A percentile compares a stretch with the other conserved stretches of the same genome.
Conservation (phyloP, 768 basidiomycete species). For the Gloeopeniophorella convolvens region DNA sequence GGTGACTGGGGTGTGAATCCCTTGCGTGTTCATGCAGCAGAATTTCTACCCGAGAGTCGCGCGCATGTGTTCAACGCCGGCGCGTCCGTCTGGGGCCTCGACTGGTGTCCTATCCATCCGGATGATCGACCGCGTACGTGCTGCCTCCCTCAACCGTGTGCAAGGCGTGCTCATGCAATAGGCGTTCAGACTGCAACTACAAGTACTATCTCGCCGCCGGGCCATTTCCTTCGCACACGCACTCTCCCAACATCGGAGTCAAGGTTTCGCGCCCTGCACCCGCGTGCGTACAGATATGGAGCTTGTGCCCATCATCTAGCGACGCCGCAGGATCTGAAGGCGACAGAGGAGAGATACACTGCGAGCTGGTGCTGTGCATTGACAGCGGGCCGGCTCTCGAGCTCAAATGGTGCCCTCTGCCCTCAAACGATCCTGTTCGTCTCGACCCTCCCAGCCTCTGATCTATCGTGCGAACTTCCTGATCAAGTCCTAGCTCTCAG, state of each 20-base stretch:
- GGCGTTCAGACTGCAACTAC: constrained; percentile 40
- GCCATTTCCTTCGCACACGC: constrained; percentile 57
- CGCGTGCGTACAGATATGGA: constrained; percentile 88
- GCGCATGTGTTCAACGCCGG: constrained; percentile 81
- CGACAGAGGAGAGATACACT: constrained; percentile 49
- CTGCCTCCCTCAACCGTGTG: neutral
- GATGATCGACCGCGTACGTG: constrained; percentile 48
- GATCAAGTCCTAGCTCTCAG: neutral
- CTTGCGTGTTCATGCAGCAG: constrained; percentile 36
- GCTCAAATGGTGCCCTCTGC: constrained; percentile 90
- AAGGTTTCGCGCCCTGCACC: constrained; percentile 47
- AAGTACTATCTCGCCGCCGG: constrained; percentile 84
- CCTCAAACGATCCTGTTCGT: constrained; percentile 59
- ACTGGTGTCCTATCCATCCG: constrained; percentile 84
- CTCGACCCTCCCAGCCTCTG: neutral
- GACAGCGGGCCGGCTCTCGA: constrained; percentile 77
- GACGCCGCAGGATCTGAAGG: constrained; percentile 7
- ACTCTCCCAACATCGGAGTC: constrained; percentile 61
- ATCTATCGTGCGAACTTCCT: neutral
- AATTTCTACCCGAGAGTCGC: constrained; percentile 49
- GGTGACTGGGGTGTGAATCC: neutral
- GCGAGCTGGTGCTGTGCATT: constrained; percentile 81
- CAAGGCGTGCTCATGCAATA: neutral
- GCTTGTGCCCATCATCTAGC: constrained; percentile 29
- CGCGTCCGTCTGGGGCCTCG: constrained; percentile 83